A percentile compares a stretch with the other conserved stretches of the same genome.
Evolutionary conservation across 148 eudicot species (phyloP).

Genomic region (Diospyros lotus): DNA sequence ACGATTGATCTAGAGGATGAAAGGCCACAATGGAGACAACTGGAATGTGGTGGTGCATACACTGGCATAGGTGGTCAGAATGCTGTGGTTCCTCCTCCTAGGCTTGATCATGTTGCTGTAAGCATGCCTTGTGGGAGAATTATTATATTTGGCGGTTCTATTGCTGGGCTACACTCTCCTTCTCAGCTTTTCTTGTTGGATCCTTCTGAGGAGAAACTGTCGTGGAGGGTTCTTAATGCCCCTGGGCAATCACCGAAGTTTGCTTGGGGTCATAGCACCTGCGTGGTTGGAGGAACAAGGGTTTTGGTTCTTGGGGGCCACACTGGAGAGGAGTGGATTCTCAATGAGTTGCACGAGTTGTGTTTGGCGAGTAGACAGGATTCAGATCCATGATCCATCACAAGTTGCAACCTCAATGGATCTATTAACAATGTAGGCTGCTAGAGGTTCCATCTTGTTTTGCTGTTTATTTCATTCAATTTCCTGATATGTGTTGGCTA

Average conservation of each 20-base stretch:
- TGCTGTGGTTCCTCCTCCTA: slow-evolving; percentile 69
- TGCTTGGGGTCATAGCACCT: slow-evolving; percentile 88
- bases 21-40: slow-evolving; percentile 58
- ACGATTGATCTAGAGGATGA: slow-evolving; percentile 57
- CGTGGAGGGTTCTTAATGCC: slow-evolving; percentile 74
- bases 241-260: slow-evolving; percentile 77
- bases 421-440: background rate
- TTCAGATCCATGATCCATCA: slow-evolving; percentile 31
- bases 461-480: background rate
- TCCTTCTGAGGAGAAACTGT: slow-evolving; percentile 71
- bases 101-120: slow-evolving; percentile 81
- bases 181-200: slow-evolving; percentile 71
- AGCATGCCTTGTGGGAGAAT: slow-evolving; percentile 87
- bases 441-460: slow-evolving; percentile 4
- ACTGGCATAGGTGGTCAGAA: slow-evolving; percentile 53
- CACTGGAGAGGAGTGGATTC: slow-evolving; percentile 80
- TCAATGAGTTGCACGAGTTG: slow-evolving; percentile 75
- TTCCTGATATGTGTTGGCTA: background rate
- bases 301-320: slow-evolving; percentile 81
- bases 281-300: slow-evolving; percentile 80
- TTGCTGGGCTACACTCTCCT: slow-evolving; percentile 75
- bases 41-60: slow-evolving; percentile 55
- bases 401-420: background rate
- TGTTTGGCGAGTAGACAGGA: slow-evolving; percentile 71
- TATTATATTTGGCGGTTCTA: slow-evolving; percentile 75